Base-by-base conservation (phyloP, 192 early-diverging fungal genomes). In the Coemansia sp. region DNA sequence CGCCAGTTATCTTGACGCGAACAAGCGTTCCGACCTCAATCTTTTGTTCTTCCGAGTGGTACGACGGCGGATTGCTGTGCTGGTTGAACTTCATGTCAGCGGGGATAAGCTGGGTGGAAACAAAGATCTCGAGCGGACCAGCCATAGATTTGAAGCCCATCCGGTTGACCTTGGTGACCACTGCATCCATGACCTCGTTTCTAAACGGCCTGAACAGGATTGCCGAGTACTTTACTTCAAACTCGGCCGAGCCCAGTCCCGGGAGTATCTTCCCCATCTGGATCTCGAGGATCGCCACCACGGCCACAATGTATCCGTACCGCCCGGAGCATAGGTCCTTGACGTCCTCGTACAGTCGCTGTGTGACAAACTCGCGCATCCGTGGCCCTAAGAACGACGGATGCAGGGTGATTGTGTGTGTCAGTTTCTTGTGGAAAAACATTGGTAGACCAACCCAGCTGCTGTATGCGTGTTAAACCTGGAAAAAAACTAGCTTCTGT, bases 141-240 rank as follows among this genome's bases (percentile, higher is more conserved):
- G 96, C 92, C 59, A 97, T 94, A 3, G 91, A 93, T 79, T 95
- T 95, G 72, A 99, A 95, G 19, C 97, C 97, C 83, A 96, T 89
- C 89, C 94, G 92, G 70, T 92, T 97, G 7, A 99, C 96, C 52
- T 86, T 90, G 0, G 89, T 92, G 1, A 94, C 91, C 7, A 94
- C 87, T 0, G 91, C 96, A 77, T 99, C 96, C 9, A 98, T 84
- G 9, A 99, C 98, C 81, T 98, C 93, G 56, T 94, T 93, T 66
- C 92, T 97, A 84, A 96, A 99, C 15, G 96, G 95, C 72, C 95
- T 98, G 67, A 98, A 96, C 4, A 99, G 92, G 74, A 99, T 92
- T 5, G 98, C 98, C 63, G 93, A 91, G 80, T 99, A 88, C 47
- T 86, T 76, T 49, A 99, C 89, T 41, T 87, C 86, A 70, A 95